Base-by-base conservation (phyloP, 306 rosid genomes). In the Clitoria ternatea region DNA sequence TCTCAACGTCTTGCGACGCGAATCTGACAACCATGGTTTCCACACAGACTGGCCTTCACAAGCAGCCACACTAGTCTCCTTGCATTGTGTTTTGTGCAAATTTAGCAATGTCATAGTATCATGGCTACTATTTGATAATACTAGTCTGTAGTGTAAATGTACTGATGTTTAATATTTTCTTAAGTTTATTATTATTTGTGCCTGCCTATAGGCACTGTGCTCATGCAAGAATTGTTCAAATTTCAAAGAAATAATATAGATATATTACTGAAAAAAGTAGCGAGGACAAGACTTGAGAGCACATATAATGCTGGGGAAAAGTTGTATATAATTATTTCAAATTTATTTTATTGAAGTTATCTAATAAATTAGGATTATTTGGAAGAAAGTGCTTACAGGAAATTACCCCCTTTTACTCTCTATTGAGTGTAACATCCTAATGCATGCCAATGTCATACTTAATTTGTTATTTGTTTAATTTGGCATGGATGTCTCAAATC, bases 391-490 rank as follows among this genome's bases (percentile, higher is more conserved):
- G 10, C 47, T 55, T 14, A 40, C 6, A 19, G 48, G 36, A 54
- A 62, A 45, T 12, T 35, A 54, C 69, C 23, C 12, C 36, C 39
- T 60, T 48, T 1, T 9, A 27, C 30, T 67, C 22, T 40, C 52
- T 13, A 45, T 47, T 24, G 11, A 63, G 33, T 66, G 39, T 55
- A 30, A 37, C 33, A 52, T 56, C 11, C 48, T 45, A 11, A 17
- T 59, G 72, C 49, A 49, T 71, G 66, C 32, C 22, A 47, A 48
- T 65, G 56, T 50, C 60, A 24, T 49, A 10, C 56, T 57, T 44
- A 2, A 63, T 32, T 32, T 48, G 40, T 23, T 73, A 45, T 66
- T 67, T 73, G n/a, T 64, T 66, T 62, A 14, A 32, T 52, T 33
- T 69, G 69, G 52, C 33, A 50, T 39, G 53, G 11, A 24, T 61